Conservation (phyloP, 2,329 filamentous ascomycete species). For the Chaetothyriales sp. region DNA sequence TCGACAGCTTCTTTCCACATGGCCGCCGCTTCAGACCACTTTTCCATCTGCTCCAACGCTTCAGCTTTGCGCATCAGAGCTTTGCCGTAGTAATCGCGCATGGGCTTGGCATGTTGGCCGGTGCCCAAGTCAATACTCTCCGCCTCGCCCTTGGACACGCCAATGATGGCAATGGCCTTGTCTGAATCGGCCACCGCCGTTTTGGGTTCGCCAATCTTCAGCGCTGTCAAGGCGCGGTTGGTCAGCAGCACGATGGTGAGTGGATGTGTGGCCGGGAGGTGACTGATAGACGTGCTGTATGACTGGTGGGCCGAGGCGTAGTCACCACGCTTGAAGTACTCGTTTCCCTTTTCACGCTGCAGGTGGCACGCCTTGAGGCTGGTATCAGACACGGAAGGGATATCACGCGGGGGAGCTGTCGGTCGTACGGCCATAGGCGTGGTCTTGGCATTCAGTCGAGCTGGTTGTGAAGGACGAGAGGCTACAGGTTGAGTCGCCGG, state of each 20-base stretch:
- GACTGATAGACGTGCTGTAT: slow-evolving; percentile 63
- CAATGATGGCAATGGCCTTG: slow-evolving; percentile 64
- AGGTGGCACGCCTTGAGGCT: slow-evolving; percentile 63
- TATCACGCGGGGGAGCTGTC: slow-evolving; percentile 34
- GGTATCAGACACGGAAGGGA: slow-evolving; percentile 53
- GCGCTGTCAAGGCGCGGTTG: slow-evolving; percentile 75
- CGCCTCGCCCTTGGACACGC: slow-evolving; percentile 60
- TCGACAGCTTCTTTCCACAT: slow-evolving; percentile 78
- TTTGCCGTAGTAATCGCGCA: slow-evolving; percentile 89
- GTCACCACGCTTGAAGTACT: slow-evolving; percentile 88
- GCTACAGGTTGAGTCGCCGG: slow-evolving; percentile 22
- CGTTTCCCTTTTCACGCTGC: slow-evolving; percentile 66
- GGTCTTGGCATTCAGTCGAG: slow-evolving; percentile 30
- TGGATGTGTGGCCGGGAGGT: slow-evolving; percentile 66
- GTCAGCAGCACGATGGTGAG: slow-evolving; percentile 77
- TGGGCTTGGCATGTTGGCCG: slow-evolving; percentile 58
- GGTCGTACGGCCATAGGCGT: slow-evolving; percentile 34
- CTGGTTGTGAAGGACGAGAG: slow-evolving; percentile 25
- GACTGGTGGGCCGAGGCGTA: slow-evolving; percentile 73
- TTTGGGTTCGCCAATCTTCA: slow-evolving; percentile 88
- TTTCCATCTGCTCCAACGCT: slow-evolving; percentile 87
- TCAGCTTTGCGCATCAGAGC: slow-evolving; percentile 90
- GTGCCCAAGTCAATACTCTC: slow-evolving; percentile 60
- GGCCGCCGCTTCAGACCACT: slow-evolving; percentile 68
- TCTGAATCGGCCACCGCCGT: slow-evolving; percentile 76